A percentile compares a stretch with the other conserved stretches of the same genome.
Evolutionary conservation across 495 filamentous ascomycete species (phyloP).

Genomic region (Parathielavia appendiculata): DNA sequence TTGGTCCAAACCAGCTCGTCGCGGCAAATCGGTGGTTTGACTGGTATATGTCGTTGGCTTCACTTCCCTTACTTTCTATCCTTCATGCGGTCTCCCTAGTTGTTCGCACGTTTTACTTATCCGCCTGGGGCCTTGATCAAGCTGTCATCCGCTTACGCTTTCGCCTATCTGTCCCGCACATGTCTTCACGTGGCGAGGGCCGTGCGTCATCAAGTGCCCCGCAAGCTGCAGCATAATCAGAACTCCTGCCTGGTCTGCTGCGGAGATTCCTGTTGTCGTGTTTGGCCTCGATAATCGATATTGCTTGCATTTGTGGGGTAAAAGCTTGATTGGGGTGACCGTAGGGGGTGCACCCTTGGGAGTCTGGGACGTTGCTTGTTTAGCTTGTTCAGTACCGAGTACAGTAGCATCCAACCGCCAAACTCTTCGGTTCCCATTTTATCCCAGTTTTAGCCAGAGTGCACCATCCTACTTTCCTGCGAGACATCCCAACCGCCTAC

Average conservation of each 20-base stretch:
- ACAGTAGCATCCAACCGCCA: slow-evolving; percentile 1
- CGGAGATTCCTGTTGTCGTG: slow-evolving; percentile 18
- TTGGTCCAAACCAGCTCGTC: slow-evolving; percentile 1
- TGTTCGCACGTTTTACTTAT: neutral
- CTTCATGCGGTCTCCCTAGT: neutral
- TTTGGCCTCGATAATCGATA: slow-evolving; percentile 24
- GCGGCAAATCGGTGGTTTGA: slow-evolving; percentile 7
- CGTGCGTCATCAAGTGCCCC: slow-evolving; percentile 8
- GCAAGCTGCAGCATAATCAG: slow-evolving; percentile 13
- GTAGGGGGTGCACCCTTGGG: slow-evolving; percentile 17
- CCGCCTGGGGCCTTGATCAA: neutral
- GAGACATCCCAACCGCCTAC: slow-evolving; percentile 7
- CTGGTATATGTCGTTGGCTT: slow-evolving; percentile 3
- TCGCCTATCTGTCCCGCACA: slow-evolving; percentile 13
- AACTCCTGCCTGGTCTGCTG: slow-evolving; percentile 7
- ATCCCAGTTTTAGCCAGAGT: slow-evolving; percentile 37
- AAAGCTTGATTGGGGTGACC: slow-evolving; percentile 17
- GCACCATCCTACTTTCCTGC: slow-evolving; percentile 23
- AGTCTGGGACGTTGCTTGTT: too few species aligned
- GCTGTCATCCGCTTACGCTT: slow-evolving; percentile 13
- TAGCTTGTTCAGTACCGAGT: too few species aligned
- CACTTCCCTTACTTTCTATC: neutral
- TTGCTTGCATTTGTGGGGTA: slow-evolving; percentile 40
- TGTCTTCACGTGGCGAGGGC: slow-evolving; percentile 24
- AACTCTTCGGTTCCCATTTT: slow-evolving; percentile 16